Conservation (phyloP, 192 early-diverging fungal genomes). For the Gaertneriomyces semiglobifer region DNA sequence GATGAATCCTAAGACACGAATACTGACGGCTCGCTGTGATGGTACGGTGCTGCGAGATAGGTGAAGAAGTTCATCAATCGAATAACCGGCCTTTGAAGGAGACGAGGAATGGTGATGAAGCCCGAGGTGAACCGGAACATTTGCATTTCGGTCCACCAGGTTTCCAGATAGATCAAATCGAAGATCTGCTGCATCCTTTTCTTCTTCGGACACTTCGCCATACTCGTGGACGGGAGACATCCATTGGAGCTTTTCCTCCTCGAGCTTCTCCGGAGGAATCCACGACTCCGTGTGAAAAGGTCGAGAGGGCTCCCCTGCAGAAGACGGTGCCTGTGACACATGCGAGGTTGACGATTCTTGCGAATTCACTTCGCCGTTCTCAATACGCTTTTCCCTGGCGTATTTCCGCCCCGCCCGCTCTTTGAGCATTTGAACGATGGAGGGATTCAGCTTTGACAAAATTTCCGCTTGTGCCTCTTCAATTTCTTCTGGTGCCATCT, state of each 20-base stretch:
- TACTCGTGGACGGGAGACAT: conserved; percentile 38
- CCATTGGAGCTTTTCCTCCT: conserved; percentile 69
- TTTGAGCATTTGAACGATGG: conserved; percentile 61
- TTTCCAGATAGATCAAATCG: conserved; percentile 81
- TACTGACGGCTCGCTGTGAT: conserved; percentile 68
- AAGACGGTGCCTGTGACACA: conserved; percentile 1
- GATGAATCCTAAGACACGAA: conserved; percentile 55
- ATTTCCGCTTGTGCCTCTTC: conserved; percentile 66
- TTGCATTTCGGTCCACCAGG: conserved; percentile 53
- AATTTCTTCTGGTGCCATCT: conserved; percentile 73
- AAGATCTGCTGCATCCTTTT: conserved; percentile 49
- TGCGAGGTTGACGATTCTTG: too few relatives aligned
- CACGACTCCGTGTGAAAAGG: conserved; percentile 34
- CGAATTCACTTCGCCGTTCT: neutral
- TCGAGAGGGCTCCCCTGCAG: neutral
- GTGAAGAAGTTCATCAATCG: conserved; percentile 74
- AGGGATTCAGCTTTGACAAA: conserved; percentile 56
- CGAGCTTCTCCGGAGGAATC: conserved; percentile 51
- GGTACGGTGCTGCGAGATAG: conserved; percentile 77
- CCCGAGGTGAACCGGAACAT: conserved; percentile 62
- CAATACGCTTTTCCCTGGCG: neutral
- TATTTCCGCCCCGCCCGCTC: conserved; percentile 32
- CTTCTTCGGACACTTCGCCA: conserved; percentile 35
- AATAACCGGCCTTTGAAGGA: conserved; percentile 83
- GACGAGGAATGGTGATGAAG: conserved; percentile 89